These are phyloP conservation scores for Phalaenopsis hybrid DNA, from an alignment of 116 monocot genomes.

Conservation along the genomic window DNA sequence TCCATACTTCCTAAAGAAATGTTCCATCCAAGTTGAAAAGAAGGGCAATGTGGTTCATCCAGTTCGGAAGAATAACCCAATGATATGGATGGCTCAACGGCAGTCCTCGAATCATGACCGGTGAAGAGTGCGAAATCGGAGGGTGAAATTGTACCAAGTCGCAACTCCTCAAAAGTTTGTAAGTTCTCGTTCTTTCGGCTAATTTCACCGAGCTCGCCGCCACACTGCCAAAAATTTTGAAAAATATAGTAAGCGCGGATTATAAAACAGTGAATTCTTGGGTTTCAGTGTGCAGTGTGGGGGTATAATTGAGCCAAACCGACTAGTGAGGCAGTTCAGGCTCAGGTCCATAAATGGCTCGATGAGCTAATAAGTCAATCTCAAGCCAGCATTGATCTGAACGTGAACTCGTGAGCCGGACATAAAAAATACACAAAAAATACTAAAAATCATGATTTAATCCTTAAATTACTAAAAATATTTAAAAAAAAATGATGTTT, in stretches of 20 bases:
- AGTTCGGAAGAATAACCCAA: constrained; percentile 12
- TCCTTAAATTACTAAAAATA: no score
- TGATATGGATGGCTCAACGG: constrained; percentile 15
- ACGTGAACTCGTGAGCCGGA: no score
- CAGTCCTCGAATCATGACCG: constrained; percentile 12
- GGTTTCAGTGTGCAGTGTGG: no score
- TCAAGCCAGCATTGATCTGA: no score
- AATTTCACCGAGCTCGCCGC: not conserved
- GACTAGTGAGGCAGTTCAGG: no score
- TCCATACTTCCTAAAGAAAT: constrained; percentile 22
- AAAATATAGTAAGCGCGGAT: not conserved
- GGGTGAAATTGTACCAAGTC: constrained; percentile 18
- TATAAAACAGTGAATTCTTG: not conserved
- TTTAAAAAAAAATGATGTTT: no score
- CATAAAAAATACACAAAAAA: no score
- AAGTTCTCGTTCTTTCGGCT: constrained; percentile 18
- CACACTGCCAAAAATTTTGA: constrained; percentile 11
- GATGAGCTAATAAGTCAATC: no score
- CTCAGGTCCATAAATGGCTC: no score
- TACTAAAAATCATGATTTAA: no score
- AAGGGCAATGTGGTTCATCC: not conserved
- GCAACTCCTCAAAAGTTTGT: constrained; percentile 19
- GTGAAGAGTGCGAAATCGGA: constrained; percentile 25
- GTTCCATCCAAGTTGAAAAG: constrained; percentile 37
- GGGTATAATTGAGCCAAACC: no score